Base-by-base conservation (phyloP, 805 yeast genomes). In the Starmera caribaea region DNA sequence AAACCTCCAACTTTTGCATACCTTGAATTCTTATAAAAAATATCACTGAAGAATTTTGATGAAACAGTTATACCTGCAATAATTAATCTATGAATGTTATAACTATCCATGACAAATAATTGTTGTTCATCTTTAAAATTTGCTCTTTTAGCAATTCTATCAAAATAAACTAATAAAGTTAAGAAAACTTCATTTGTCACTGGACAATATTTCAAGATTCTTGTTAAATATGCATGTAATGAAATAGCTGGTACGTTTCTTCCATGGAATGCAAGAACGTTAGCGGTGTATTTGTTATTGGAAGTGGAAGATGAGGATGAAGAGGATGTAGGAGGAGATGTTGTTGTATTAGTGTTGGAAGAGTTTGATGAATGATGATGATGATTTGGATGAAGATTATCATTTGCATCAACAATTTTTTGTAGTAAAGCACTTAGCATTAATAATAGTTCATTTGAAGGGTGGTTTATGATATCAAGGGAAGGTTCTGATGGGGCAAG, bases 111-210 rank as follows among this genome's bases (percentile, higher is more conserved):
- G 9, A 90, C 95, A 59, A 92, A 89, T 43, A 86, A 62, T 57
- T 83, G 90, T 38, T 66, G 72, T 38, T 57, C 57, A 24, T 61
- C 63, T 3, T 65, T 66, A 28, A 64, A 72, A 53, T 84, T 82
- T 34, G 92, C 87, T 45, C 85, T 72, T 54, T 85, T 85, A 15
- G 95, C 92, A 35, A 90, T 87, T 45, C 97, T 68, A 62, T 92
- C 99, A 63, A 92, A 88, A 59, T 92, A 92, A 27, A 92, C 97
- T 51, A 92, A 68, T 30, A 92, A 63, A 31, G 96, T 81, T 36
- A 92, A 65, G 59, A 89, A 92, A 29, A 92, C 97, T 58, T 92
- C 97, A 61, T 90, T 90, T 3, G 98, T 89, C n/a, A 92, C 92
- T 0, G 99, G 97, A 59, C 99, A 92, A 63, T 92, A 92, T 61